Evolutionary conservation across 2,329 filamentous ascomycete species (phyloP), one percentile per base, ranked within the genome.

Genomic region (Stachybotrys chlorohalonatus): DNA sequence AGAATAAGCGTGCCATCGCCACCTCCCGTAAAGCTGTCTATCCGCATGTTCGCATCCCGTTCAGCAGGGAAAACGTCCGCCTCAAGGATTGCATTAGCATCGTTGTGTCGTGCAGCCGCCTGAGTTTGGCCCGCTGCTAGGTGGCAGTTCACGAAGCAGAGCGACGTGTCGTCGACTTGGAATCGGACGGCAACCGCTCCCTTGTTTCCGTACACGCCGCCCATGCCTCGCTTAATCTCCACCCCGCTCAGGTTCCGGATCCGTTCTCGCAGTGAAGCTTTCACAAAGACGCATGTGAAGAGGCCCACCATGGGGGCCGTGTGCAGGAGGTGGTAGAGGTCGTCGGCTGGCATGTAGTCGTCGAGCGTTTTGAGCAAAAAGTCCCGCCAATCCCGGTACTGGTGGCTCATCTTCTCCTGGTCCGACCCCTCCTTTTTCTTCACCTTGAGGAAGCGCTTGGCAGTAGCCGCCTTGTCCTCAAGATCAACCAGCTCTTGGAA

Each of bases 401-500:
- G 92, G 62, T 95, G 92, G 70, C 90, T 95, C 90, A 97, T 97
- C 62, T 92, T 84, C 68, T 96, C 91, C 63, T 89, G 86, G 52
- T 90, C 87, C 1, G 87, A 84, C 11, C 86, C 84, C 32, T 88
- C 85, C 64, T 89, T 86, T 67, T 96, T 95, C 70, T 94, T 94
- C 62, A 88, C 90, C 66, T 92, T 94, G 67, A 97, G 86, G 62
- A 97, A 85, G 54, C 89, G 90, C 73, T 94, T 96, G n/a, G 94
- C 94, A 24, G 93, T 97, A 52, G 95, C 88, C 61, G 92, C 95
- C 74, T 97, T 97, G 73, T 99, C 90, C 69, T 99, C 94, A 7
- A 99, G 77, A 66, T 99, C 94, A 5, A 99, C 94, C n/a, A 99
- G 79, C 70, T 99, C 94, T 70, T 99, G 94, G 69, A 99, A 99